phyloP scores from a whole-genome alignment of 192 early-diverging fungal genomes.

The Coemansia furcata region DNA sequence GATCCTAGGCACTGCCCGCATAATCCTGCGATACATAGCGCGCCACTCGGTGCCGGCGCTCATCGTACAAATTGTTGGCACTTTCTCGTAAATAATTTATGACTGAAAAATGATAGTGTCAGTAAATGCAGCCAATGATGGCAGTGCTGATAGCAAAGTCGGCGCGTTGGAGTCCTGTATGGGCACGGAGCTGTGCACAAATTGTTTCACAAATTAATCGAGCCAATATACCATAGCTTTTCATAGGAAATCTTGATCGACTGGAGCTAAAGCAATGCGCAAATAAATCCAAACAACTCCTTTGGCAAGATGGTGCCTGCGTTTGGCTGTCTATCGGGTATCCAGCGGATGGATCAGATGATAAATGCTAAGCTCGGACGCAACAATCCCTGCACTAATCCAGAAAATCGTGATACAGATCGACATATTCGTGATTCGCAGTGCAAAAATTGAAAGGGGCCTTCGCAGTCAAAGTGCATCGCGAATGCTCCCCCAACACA shows the following conservation, averaged over 20 bases:
- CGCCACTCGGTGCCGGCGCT: slow-evolving; percentile 20
- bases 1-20: slow-evolving; percentile 34
- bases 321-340: not conserved
- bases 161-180: not conserved
- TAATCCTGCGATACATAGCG: slow-evolving; percentile 33
- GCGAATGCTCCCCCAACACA: not conserved
- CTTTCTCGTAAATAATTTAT: not conserved
- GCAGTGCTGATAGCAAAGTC: not conserved
- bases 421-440: not conserved
- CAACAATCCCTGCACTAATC: not conserved
- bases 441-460: not conserved
- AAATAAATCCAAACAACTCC: not conserved
- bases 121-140: not conserved
- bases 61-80: not conserved
- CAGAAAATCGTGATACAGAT: not conserved
- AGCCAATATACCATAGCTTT: too few species aligned
- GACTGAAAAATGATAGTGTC: not conserved
- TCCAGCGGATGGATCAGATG: not conserved
- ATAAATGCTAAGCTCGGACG: not conserved
- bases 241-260: too few species aligned
- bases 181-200: not conserved
- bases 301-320: not conserved
- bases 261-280: not conserved
- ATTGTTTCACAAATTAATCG: not conserved
- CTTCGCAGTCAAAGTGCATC: not conserved